Base-by-base conservation (phyloP, 2,329 filamentous ascomycete species). In the Phyllosticta capitalensis region DNA sequence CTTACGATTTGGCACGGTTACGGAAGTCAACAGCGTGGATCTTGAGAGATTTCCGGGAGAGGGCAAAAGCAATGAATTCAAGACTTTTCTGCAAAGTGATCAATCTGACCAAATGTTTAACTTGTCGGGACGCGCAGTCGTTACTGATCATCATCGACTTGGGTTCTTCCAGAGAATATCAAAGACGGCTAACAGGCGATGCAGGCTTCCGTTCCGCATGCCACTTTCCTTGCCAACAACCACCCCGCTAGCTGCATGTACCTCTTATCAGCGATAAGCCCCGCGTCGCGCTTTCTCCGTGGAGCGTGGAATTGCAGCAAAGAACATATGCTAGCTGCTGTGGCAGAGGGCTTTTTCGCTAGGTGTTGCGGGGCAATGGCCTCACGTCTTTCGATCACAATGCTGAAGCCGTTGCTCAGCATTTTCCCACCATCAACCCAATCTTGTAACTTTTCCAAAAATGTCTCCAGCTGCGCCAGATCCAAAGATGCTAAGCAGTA, bases 41-140 rank as follows among this genome's bases (percentile, higher is more conserved):
- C 17, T 45, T 45, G 12, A n/a, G 52, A 24, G 52, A 38, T 51
- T 54, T 54, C 22, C 30, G 52, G 26, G 51, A 38, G 52, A 19
- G n/a, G 52, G 52, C 21, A 59, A 59, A 59, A 59, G 58, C 58
- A 59, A 52, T 52, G 24, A 58, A 59, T 59, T 24, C 38, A 59
- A 51, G 38, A 45, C 38, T 45, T 45, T 7, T n/a, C 38, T 6
- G 17, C 38, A n/a, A n/a, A 45, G 17, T 14, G 14, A 17, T 45
- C 17, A 45, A 14, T 6, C n/a, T 45, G 38, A n/a, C 14, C 14
- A n/a, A n/a, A 45, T 14, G 10, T 38, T 38, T 14, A 14, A 12
- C 9, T 12, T 12, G 30, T 12, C 30, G 10, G 3, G 9, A 14
- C 30, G n/a, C n/a, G n/a, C n/a, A n/a, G n/a, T n/a, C 2, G 3